Evolutionary conservation across 116 monocot species (phyloP).

Genomic region (Trichopus zeylanicus): DNA sequence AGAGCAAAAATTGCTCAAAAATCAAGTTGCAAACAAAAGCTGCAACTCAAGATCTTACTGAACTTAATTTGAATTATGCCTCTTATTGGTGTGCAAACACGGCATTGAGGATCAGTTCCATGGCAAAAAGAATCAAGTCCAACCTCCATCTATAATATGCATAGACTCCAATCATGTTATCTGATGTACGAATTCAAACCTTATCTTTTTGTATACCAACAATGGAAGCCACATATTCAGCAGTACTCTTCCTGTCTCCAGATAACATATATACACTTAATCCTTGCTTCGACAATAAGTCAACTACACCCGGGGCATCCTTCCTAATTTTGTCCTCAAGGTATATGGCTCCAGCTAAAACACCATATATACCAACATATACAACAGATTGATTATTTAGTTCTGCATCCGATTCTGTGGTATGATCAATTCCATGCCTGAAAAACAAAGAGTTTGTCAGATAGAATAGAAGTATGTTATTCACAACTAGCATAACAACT

Average conservation of each 20-base stretch:
- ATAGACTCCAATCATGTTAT: not conserved
- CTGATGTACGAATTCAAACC: slow-evolving; percentile 28
- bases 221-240: slow-evolving; percentile 74
- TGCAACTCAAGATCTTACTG: too few relatives aligned
- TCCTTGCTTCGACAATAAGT: slow-evolving; percentile 66
- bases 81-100: too few relatives aligned
- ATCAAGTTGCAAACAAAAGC: too few relatives aligned
- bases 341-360: slow-evolving; percentile 71
- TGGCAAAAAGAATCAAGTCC: too few relatives aligned
- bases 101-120: too few relatives aligned
- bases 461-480: not conserved
- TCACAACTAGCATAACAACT: not conserved
- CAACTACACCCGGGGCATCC: slow-evolving; percentile 74
- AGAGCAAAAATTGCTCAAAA: too few relatives aligned
- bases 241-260: slow-evolving; percentile 82
- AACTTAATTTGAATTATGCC: too few relatives aligned
- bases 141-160: not conserved
- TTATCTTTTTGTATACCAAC: slow-evolving; percentile 82
- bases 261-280: slow-evolving; percentile 79
- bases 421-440: slow-evolving; percentile 76
- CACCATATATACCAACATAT: slow-evolving; percentile 80
- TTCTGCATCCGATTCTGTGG: slow-evolving; percentile 48
- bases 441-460: slow-evolving; percentile 10
- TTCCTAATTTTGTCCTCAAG: slow-evolving; percentile 94
- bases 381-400: slow-evolving; percentile 63